Base-by-base conservation (phyloP, 2,329 filamentous ascomycete genomes). In the Penicillium sp. region DNA sequence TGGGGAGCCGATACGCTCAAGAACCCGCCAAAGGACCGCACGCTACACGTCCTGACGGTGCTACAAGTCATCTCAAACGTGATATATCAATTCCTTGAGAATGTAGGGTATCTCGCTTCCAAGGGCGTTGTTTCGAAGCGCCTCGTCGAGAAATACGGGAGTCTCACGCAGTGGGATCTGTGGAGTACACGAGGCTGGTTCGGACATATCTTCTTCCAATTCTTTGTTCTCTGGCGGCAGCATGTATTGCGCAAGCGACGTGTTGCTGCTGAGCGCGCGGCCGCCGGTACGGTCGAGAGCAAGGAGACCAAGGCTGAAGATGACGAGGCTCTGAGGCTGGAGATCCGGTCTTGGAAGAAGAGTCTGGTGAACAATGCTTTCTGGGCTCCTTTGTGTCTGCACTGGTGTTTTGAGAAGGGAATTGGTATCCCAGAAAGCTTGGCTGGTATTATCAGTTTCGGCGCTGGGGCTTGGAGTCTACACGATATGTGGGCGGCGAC, bases 141-240 rank as follows among this genome's bases (percentile, higher is more conserved):
- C 4, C 62, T 71, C 16, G 58, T 78, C 5, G 71, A 76, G 18
- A 71, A 71, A 43, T 72, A 68, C 13, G 79, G 82, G 45, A 82
- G 81, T 45, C 82, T 89, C 70, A 81, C 72, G 27, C 79, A 77
- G 61, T 86, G 87, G 69, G 87, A 83, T 74, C 71, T 86, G 16
- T 90, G 88, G 86, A 92, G 89, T 73, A 86, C 85, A 54, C 82
- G 91, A 43, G 90, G 89, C 59, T 97, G 93, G 91, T 85, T 87
- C 51, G 81, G 83, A 22, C 91, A 92, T 76, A 86, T 96, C 6
- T 83, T 83, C 18, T 77, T 92, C 56, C 91, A 97, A 77, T 82
- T 94, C 57, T 79, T 86, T 47, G 80, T 88, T 58, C 76, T 96
- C 57, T 75, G 77, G 68, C 74, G 81, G 45, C 68, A 81, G 59